Evolutionary conservation across 768 basidiomycete species (phyloP).

Genomic region (Agaricus subrufescens): DNA sequence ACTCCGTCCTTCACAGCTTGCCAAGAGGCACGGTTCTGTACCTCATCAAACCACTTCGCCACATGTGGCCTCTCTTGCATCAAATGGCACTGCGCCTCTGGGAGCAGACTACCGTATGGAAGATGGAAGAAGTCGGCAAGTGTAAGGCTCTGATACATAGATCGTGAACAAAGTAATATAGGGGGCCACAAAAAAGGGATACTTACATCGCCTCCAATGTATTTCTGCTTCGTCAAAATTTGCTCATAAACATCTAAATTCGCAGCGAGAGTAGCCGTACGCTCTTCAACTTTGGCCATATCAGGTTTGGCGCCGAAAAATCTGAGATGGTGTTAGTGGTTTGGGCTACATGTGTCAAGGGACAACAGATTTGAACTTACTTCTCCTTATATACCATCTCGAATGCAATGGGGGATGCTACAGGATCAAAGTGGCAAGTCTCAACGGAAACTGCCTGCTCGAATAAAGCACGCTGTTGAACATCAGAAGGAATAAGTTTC

Average conservation of each 20-base stretch:
- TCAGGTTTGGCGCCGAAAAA: slow-evolving; percentile 14
- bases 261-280: slow-evolving; percentile 23
- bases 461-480: slow-evolving; percentile 33
- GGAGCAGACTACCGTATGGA: slow-evolving; percentile 32
- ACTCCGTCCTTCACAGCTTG: slow-evolving; percentile 38
- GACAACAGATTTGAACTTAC: slow-evolving; percentile 19
- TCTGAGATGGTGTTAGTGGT: neutral
- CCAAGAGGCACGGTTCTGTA: slow-evolving; percentile 45
- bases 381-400: slow-evolving; percentile 49
- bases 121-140: slow-evolving; percentile 48
- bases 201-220: slow-evolving; percentile 52
- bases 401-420: slow-evolving; percentile 25
- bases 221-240: slow-evolving; percentile 49
- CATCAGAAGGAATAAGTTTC: slow-evolving; percentile 39
- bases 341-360: neutral
- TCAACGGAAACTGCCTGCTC: slow-evolving; percentile 47
- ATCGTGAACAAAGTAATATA: neutral
- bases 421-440: slow-evolving; percentile 39
- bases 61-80: slow-evolving; percentile 42
- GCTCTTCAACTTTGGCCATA: slow-evolving; percentile 22
- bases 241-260: slow-evolving; percentile 49
- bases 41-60: slow-evolving; percentile 25
- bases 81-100: slow-evolving; percentile 21
- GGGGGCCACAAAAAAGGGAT: neutral
- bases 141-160: slow-evolving; percentile 30